Evolutionary conservation across 108 stramenopile species (phyloP), one percentile per base, ranked within the genome.

Genomic region (Nitzschia palea): DNA sequence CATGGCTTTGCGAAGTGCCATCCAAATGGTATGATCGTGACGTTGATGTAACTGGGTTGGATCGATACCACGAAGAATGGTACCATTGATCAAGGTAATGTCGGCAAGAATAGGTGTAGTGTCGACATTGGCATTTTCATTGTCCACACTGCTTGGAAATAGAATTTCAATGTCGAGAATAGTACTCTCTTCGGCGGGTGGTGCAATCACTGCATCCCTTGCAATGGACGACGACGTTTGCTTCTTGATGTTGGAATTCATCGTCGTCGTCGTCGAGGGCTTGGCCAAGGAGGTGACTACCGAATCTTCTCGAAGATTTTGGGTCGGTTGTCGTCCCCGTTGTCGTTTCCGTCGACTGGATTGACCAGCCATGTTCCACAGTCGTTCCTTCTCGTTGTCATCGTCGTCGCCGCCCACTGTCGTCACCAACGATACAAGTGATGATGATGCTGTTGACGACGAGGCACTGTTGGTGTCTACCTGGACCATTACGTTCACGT

Each of bases 21-120:
- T 32, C 78, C 78, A 79, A 15, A 74, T 22, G 14, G 58, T 44
- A 30, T 68, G 48, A 55, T 76, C 62, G 0, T 35, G 18, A n/a
- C 60, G 48, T 56, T 76, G 75, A 55, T 76, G 68, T 1, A 76
- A 48, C 22, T 37, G 28, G 2, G 23, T 52, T 2, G 75, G 75
- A 57, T 76, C 29, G 2, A 76, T 27, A 26, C 14, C 28, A 18
- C 47, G 47, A 0, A 59, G 1, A 14, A 27, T 35, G 4, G 56
- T 53, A 0, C 65, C 56, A 52, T 63, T 68, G 0, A 37, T 8
- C 18, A 60, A 25, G 27, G 20, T 43, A 34, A 68, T 26, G 18
- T 57, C 27, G 4, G 44, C 62, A 17, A 63, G 4, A 40, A 40
- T 8, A 55, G 20, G 54, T n/a, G 3, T 10, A 36, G 22, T 18